Evolutionary conservation across 345 rosid species (phyloP).

Genomic region (Erodium maritimum): DNA sequence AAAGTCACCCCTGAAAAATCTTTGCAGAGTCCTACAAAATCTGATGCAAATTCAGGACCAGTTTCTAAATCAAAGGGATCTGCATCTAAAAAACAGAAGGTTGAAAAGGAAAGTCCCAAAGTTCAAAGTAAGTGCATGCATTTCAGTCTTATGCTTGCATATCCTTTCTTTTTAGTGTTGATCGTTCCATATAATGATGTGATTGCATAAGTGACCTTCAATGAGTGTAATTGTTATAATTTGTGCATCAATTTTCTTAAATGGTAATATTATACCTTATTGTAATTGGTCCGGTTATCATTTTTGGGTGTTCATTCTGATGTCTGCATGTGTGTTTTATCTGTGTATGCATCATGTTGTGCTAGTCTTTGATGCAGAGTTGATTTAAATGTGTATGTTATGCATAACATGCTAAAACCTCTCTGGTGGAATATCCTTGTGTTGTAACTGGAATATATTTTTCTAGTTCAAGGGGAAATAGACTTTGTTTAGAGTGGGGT

Average conservation of each 20-base stretch:
- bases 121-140: too few species aligned
- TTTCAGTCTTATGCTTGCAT: background rate
- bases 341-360: too few species aligned
- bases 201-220: background rate
- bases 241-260: background rate
- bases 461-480: too few species aligned
- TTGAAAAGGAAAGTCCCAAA: constrained; percentile 35
- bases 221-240: background rate
- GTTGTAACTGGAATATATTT: background rate
- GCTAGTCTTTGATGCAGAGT: too few species aligned
- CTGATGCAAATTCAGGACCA: constrained; percentile 18
- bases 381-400: too few species aligned
- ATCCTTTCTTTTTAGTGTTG: too few species aligned
- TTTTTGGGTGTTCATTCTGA: background rate
- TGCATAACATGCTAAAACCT: too few species aligned
- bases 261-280: too few species aligned
- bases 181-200: background rate
- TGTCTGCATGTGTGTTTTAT: background rate
- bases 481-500: background rate
- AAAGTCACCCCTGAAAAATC: constrained; percentile 32
- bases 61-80: constrained; percentile 31
- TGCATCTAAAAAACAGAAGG: constrained; percentile 37
- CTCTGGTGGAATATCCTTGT: too few species aligned
- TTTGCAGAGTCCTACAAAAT: constrained; percentile 25
- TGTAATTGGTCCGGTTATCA: too few species aligned